phyloP scores from a whole-genome alignment of 495 filamentous ascomycete species.

The Podospora didyma region DNA sequence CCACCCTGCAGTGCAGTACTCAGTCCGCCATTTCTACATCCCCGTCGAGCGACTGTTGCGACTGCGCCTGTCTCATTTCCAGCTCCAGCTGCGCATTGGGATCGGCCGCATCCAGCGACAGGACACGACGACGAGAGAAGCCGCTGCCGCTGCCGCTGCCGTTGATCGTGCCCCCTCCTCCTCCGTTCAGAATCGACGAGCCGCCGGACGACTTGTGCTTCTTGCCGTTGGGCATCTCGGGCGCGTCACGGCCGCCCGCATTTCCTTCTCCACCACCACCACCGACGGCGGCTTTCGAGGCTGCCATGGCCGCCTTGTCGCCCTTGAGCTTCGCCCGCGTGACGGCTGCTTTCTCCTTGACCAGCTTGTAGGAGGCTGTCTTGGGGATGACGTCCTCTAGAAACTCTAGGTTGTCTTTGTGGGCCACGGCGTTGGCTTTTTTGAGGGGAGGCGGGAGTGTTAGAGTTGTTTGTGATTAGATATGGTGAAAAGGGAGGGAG shows the following conservation, averaged over 20 bases:
- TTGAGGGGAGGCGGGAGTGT: background rate
- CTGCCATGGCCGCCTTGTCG: slow-evolving; percentile 14
- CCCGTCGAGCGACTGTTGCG: slow-evolving; percentile 25
- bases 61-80: slow-evolving; percentile 43
- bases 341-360: slow-evolving; percentile 55
- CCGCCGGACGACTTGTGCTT: slow-evolving; percentile 39
- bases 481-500: background rate
- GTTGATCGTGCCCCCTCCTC: too few species aligned
- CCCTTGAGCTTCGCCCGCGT: slow-evolving; percentile 36
- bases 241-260: background rate
- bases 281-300: slow-evolving; percentile 13
- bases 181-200: too few species aligned
- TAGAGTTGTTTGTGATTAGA: slow-evolving; percentile 17
- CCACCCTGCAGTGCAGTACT: background rate
- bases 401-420: slow-evolving; percentile 92
- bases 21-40: slow-evolving; percentile 60
- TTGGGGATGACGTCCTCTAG: slow-evolving; percentile 86
- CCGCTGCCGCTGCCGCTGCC: slow-evolving; percentile 20
- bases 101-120: slow-evolving; percentile 26
- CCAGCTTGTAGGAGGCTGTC: slow-evolving; percentile 73
- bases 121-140: slow-evolving; percentile 6
- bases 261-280: background rate
- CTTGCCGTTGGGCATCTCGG: slow-evolving; percentile 26
- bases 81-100: slow-evolving; percentile 41
- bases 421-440: slow-evolving; percentile 77